A percentile compares a stretch with the other conserved stretches of the same genome.
phyloP scores from a whole-genome alignment of 2,329 filamentous ascomycete genomes.

The Aureobasidium musti region DNA sequence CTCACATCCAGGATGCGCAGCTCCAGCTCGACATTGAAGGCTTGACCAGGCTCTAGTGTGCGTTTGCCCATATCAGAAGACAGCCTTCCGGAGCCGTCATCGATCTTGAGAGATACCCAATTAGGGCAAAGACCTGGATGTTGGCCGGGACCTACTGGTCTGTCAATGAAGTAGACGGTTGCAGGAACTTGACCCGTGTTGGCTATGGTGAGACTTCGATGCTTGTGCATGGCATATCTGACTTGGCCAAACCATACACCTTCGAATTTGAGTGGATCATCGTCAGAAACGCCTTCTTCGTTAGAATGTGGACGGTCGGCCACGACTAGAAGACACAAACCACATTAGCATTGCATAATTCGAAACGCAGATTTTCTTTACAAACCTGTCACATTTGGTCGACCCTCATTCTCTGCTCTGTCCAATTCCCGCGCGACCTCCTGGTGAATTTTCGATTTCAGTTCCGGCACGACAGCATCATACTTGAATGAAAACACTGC shows the following conservation, averaged over 20 bases:
- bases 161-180: conserved; percentile 76
- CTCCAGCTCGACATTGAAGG: conserved; percentile 68
- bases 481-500: conserved; percentile 83
- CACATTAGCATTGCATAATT: neutral
- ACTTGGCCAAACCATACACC: conserved; percentile 79
- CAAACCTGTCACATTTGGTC: conserved; percentile 60
- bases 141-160: conserved; percentile 56
- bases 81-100: conserved; percentile 32
- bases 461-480: conserved; percentile 78
- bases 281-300: conserved; percentile 48
- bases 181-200: conserved; percentile 87
- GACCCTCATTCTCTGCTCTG: conserved; percentile 84
- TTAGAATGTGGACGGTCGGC: conserved; percentile 60
- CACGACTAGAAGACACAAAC: conserved; percentile 62
- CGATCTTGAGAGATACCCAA: conserved; percentile 67
- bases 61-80: conserved; percentile 46
- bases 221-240: conserved; percentile 66
- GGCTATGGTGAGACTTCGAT: conserved; percentile 75
- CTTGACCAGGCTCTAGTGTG: conserved; percentile 81
- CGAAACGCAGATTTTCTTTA: neutral
- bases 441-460: conserved; percentile 80
- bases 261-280: conserved; percentile 47
- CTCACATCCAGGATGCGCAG: conserved; percentile 65
- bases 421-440: conserved; percentile 89
- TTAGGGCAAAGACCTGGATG: conserved; percentile 51